These are phyloP conservation scores for Phaeophleospora eucalypticola DNA, from an alignment of 2,329 filamentous ascomycete genomes.

Conservation along the genomic window DNA sequence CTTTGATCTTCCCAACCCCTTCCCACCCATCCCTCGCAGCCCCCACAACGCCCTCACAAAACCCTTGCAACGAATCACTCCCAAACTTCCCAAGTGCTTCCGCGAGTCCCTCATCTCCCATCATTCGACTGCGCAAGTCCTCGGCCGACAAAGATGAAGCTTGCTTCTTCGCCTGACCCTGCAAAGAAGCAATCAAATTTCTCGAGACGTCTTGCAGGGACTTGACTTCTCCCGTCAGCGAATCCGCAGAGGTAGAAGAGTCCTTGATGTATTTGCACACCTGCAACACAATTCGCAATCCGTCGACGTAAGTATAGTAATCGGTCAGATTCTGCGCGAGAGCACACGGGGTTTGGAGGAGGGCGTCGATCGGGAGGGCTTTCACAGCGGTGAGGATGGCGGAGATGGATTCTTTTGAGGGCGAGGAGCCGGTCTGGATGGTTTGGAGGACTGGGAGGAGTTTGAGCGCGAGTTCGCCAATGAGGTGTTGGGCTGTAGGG, in stretches of 20 bases:
- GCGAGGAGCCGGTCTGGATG: slow-evolving; percentile 6
- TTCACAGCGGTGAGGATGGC: slow-evolving; percentile 15
- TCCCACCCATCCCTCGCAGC: slow-evolving; percentile 30
- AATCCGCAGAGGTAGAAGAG: slow-evolving; percentile 7
- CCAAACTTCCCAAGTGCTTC: slow-evolving; percentile 15
- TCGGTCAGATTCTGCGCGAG: slow-evolving; percentile 18
- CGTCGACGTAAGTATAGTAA: slow-evolving; percentile 27
- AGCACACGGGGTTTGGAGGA: slow-evolving; percentile 7
- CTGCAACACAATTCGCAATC: slow-evolving; percentile 20
- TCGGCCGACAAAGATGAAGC: slow-evolving; percentile 10
- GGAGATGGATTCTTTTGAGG: slow-evolving; percentile 8
- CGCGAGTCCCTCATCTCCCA: slow-evolving; percentile 8
- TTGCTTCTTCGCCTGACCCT: slow-evolving; percentile 22
- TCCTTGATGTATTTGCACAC: slow-evolving; percentile 18
- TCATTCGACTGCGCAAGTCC: slow-evolving; percentile 13
- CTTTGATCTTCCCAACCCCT: slow-evolving; percentile 22
- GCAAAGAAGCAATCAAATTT: slow-evolving; percentile 19
- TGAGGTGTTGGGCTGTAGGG: slow-evolving; percentile 7
- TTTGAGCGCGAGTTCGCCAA: slow-evolving; percentile 4
- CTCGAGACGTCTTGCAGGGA: slow-evolving; percentile 20
- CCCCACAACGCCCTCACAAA: slow-evolving; percentile 20
- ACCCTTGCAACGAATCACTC: slow-evolving; percentile 11
- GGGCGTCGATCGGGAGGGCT: slow-evolving; percentile 12
- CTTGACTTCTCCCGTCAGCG: slow-evolving; percentile 8
- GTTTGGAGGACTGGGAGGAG: slow-evolving; percentile 15